Evolutionary conservation across 345 rosid species (phyloP).

Genomic region (Citrus trifoliata): DNA sequence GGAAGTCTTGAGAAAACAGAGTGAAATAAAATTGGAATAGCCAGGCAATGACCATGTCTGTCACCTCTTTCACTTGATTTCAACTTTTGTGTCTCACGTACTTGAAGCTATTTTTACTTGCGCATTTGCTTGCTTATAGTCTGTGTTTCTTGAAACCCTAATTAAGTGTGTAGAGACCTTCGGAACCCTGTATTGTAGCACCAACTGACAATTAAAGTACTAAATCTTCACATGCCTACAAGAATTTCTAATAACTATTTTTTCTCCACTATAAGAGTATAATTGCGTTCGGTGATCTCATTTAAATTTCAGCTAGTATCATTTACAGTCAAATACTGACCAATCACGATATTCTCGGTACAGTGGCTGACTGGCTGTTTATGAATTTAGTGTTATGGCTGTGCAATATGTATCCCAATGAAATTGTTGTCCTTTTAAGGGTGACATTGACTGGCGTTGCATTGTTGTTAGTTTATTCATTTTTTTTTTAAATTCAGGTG

Average conservation of each 20-base stretch:
- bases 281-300: not conserved
- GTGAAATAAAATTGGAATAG: no score
- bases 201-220: not conserved
- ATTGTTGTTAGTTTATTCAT: not conserved
- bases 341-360: not conserved
- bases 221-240: not conserved
- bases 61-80: no score
- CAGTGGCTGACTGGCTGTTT: not conserved
- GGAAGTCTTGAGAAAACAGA: no score
- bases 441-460: not conserved
- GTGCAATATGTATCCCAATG: not conserved
- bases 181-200: no score
- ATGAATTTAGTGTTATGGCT: not conserved
- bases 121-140: no score
- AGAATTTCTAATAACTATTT: not conserved
- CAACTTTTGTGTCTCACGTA: no score
- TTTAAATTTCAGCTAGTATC: not conserved
- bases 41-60: no score
- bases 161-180: no score
- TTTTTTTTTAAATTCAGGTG: slow-evolving; percentile 49
- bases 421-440: not conserved
- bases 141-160: no score
- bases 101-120: no score
- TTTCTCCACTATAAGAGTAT: not conserved
- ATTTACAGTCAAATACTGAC: not conserved